Base-by-base conservation (phyloP, 495 filamentous ascomycete species). In the Penicillium atrosanguineum region DNA sequence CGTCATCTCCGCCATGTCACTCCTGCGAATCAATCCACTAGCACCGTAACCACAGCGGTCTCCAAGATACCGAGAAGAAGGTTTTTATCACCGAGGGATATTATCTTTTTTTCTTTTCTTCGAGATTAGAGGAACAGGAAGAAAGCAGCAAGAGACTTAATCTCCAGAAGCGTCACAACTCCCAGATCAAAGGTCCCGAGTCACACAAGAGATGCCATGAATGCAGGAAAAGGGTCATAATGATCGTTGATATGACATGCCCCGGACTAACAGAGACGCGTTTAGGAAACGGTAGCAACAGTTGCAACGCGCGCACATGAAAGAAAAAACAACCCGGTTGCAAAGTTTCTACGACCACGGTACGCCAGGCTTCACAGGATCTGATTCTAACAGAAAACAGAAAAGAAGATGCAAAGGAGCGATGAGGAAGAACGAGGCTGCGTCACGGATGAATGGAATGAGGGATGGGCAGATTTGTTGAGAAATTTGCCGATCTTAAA, bases 321-420 rank as follows among this genome's bases (percentile, higher is more conserved):
- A 60, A 61, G 43, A 58, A 28, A 56, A 56, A 49, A 39, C n/a
- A 36, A 38, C 46, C 31, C 11, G 34, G 41, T 45, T 36, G 42
- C 50, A 62, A 65, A 68, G 65, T 66, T 69, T 73, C 71, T 74
- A 76, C 73, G 56, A 74, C 68, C 73, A 74, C 69, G 69, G 65
- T 73, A 74, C 69, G 70, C 73, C 73, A 69, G 65, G 69, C 71
- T 73, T 73, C 69, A 63, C 57, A 54, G 31, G 53, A 69, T 70
- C 62, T 70, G 67, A 55, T 66, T 72, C 71, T 74, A 70, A 73
- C 65, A 59, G 64, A 52, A 43, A 50, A 51, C 62, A 47, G 25
- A 50, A 62, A 64, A 38, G 52, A 67, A 63, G 56, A 73, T 65
- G 66, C 68, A 69, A 64, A 67, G 61, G 58, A 44, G 38, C 55